Evolutionary conservation across 129 eudicot genomes (phyloP), one percentile per base, ranked within the genome.

Genomic region (Flaveria brownii): DNA sequence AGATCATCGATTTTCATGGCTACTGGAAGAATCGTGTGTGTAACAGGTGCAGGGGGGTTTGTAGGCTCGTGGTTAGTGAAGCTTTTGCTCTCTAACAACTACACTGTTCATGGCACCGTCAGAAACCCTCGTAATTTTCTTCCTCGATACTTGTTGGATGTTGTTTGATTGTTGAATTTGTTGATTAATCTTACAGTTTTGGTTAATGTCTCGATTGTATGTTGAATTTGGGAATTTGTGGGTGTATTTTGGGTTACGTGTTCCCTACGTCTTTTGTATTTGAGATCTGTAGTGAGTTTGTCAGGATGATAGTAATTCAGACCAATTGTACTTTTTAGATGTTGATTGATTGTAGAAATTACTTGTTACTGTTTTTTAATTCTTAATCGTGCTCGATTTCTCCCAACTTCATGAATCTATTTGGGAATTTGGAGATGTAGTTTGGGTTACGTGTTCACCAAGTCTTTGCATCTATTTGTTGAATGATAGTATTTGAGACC

Each of bases 11-110:
- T 62, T 43, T 46, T 17, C 50, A 80, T 73, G 83, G 83, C 73
- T 67, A 77, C 52, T 63, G 72, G 60, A 42, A 78, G 70, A 26
- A 33, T 62, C 15, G 95, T 92, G 25, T 92, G 97, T 68, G 97
- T 92, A 54, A 92, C 97, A 5, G 97, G 97, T 0, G 97, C 93
- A 0, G 93, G 97, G 22, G 97, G 97, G 0, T 92, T 62, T 73
- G 72, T 92, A 14, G 97, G 87, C 4, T 92, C 97, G 0, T 92
- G 89, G 93, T 66, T 92, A 7, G 87, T 92, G 7, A 92, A 89
- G 84, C 77, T 70, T 64, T 90, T 92, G 17, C 88, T 89, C 23
- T 84, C 93, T 39, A 66, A 78, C 0, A 75, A 83, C 74, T 89
- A 74, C 68, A 64, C 59, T 14, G 97, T 89, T 52, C 85, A 87